phyloP scores from a whole-genome alignment of 2,329 filamentous ascomycete genomes.

The Aspergillus awamori region DNA sequence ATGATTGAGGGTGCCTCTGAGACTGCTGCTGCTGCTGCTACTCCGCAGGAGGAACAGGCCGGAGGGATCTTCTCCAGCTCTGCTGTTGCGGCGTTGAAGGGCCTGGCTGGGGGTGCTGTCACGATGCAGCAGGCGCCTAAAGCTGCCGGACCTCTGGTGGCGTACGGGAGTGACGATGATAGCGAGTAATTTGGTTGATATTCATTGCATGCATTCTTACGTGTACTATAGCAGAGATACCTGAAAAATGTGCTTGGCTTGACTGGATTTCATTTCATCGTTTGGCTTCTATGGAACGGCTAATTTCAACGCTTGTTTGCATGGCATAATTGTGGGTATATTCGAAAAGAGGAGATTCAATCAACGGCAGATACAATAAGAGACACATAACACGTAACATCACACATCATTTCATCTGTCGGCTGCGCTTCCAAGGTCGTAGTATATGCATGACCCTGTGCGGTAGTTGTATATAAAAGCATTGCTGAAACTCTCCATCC shows the following conservation, averaged over 20 bases:
- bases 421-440: constrained; percentile 64
- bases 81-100: constrained; percentile 77
- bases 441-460: constrained; percentile 80
- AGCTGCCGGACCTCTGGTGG: constrained; percentile 69
- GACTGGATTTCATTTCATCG: not conserved
- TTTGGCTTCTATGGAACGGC: not conserved
- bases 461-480: constrained; percentile 92
- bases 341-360: constrained; percentile 20
- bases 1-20: constrained; percentile 51
- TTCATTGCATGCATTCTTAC: constrained; percentile 20
- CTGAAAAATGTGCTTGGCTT: constrained; percentile 21
- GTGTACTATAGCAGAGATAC: constrained; percentile 42
- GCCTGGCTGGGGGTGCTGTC: constrained; percentile 48
- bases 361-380: constrained; percentile 15
- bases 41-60: constrained; percentile 37
- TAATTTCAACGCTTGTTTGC: constrained; percentile 4
- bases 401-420: constrained; percentile 16
- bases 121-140: constrained; percentile 49
- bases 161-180: constrained; percentile 88
- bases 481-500: constrained; percentile 63
- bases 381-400: constrained; percentile 20
- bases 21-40: constrained; percentile 40
- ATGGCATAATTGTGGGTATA: constrained; percentile 23
- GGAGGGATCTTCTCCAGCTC: constrained; percentile 78
- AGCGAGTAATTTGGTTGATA: constrained; percentile 51